Percentiles rank a stretch among this genome's conserved stretches.
Conservation (phyloP, 441 rosid genomes). For the Omphalea diandra region DNA sequence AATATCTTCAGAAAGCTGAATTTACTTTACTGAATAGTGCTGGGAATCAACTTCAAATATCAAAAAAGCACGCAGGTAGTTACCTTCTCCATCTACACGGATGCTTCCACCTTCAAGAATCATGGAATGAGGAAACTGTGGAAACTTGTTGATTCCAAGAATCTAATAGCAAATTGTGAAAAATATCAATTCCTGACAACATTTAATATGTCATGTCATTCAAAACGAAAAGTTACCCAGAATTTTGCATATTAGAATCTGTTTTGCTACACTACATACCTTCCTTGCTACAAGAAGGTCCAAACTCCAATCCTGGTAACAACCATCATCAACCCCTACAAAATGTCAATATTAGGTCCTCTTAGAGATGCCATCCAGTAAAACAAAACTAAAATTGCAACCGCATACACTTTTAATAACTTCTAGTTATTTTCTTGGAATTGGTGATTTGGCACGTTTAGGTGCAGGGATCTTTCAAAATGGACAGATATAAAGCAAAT, state of each 20-base stretch:
- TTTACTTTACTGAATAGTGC: background rate
- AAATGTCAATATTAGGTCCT: conserved; percentile 15
- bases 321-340: conserved; percentile 79
- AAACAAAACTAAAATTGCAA: conserved; percentile 1
- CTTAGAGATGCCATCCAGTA: conserved; percentile 8
- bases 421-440: background rate
- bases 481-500: background rate
- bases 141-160: conserved; percentile 62
- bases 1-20: background rate
- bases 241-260: background rate
- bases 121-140: conserved; percentile 63
- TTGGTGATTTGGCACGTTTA: background rate
- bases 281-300: conserved; percentile 81
- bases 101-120: conserved; percentile 99
- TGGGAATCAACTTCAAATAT: background rate
- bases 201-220: background rate
- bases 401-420: background rate
- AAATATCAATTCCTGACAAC: conserved; percentile 14
- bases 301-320: conserved; percentile 84
- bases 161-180: conserved; percentile 47
- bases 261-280: conserved; percentile 37
- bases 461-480: background rate
- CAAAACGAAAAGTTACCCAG: background rate
- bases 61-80: background rate
- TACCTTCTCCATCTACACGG: conserved; percentile 97